Evolutionary conservation across 164 flowering plant species (phyloP).

Genomic region (Sextonia rubra): DNA sequence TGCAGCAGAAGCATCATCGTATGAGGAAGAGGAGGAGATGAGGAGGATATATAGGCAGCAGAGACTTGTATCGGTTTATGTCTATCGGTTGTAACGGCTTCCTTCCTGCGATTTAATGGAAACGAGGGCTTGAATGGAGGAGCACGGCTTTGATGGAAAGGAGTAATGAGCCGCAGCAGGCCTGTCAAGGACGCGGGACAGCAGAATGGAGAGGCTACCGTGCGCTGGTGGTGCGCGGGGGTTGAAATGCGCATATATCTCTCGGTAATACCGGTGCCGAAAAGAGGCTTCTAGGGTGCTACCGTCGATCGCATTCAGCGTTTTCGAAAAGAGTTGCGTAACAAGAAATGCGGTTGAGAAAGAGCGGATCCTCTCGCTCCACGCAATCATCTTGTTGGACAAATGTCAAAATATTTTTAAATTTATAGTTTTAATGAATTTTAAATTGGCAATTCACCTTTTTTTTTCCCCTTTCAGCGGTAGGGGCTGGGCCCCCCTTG

Average conservation of each 20-base stretch:
- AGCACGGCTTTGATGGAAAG: background rate
- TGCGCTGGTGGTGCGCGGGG: background rate
- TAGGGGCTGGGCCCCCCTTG: no score
- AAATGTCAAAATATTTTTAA: no score
- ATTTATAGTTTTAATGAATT: no score
- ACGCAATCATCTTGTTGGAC: no score
- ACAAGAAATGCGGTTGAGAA: no score
- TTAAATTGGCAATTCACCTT: no score
- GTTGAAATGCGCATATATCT: background rate
- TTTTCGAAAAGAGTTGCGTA: no score
- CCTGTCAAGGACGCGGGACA: background rate
- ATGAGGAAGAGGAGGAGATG: background rate
- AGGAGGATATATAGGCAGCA: background rate
- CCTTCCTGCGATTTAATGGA: background rate
- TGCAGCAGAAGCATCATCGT: conserved; percentile 19
- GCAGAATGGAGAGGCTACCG: background rate
- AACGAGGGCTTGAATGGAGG: background rate
- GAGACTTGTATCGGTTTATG: background rate
- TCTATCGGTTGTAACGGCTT: background rate
- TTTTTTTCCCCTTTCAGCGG: no score
- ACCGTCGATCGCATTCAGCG: no score
- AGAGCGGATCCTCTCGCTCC: no score
- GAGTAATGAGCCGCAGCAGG: background rate
- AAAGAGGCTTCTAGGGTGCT: no score
- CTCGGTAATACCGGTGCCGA: background rate